Conservation (phyloP, 2,329 filamentous ascomycete species). For the Colletotrichum tanaceti region DNA sequence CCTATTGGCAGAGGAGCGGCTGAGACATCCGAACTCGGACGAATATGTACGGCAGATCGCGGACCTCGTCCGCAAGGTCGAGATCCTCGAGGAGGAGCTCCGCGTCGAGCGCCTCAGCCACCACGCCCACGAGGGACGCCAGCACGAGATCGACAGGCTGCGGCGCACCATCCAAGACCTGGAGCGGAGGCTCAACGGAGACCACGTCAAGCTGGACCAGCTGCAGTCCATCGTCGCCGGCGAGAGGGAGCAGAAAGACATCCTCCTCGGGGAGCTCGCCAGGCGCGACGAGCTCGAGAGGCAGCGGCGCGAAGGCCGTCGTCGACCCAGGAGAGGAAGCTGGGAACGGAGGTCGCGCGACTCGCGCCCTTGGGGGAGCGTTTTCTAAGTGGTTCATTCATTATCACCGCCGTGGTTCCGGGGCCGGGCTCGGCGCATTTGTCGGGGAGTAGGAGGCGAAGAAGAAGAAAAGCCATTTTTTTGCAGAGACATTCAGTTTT, state of each 20-base stretch:
- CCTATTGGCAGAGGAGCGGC: slow-evolving; percentile 28
- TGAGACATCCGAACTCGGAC: slow-evolving; percentile 19
- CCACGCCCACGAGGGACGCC: slow-evolving; percentile 19
- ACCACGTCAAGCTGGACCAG: slow-evolving; percentile 22
- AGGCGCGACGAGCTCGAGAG: slow-evolving; percentile 34
- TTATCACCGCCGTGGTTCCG: not conserved
- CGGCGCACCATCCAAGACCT: slow-evolving; percentile 25
- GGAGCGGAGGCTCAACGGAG: slow-evolving; percentile 32
- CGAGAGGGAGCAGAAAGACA: slow-evolving; percentile 29
- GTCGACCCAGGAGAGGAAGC: slow-evolving; percentile 30
- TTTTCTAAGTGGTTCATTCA: too few relatives aligned
- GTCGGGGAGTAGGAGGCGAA: too few relatives aligned
- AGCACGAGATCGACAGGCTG: slow-evolving; percentile 29
- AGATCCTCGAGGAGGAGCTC: slow-evolving; percentile 33
- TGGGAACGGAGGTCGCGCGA: slow-evolving; percentile 31
- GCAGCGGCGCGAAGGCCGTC: slow-evolving; percentile 9
- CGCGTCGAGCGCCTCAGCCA: slow-evolving; percentile 29
- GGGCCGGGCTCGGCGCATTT: too few relatives aligned
- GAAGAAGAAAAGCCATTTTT: too few relatives aligned
- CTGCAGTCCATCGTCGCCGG: slow-evolving; percentile 28
- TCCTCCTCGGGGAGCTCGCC: slow-evolving; percentile 30
- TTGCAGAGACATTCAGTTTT: too few relatives aligned
- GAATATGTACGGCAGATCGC: slow-evolving; percentile 27
- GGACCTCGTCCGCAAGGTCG: slow-evolving; percentile 35
- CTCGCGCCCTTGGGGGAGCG: slow-evolving; percentile 11